Evolutionary conservation across 1,284 basidiomycete species (phyloP).

Genomic region (Boletus mariae): DNA sequence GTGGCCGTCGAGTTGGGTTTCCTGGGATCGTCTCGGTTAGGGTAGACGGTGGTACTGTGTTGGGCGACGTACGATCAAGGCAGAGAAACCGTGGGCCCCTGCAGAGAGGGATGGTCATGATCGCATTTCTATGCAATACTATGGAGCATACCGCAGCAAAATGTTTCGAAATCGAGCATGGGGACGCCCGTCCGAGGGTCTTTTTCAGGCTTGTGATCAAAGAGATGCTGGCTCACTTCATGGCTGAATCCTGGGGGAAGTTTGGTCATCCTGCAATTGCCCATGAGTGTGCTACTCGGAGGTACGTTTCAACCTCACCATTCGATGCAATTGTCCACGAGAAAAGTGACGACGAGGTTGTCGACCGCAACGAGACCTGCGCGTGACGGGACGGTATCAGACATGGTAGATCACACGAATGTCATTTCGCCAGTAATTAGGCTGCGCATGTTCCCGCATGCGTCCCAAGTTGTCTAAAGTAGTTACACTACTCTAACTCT

Average conservation of each 20-base stretch:
- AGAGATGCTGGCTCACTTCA: slow-evolving; percentile 64
- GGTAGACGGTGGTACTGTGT: neutral
- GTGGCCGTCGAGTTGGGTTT: slow-evolving; percentile 48
- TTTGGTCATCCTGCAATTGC: slow-evolving; percentile 61
- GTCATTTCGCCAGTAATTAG: neutral
- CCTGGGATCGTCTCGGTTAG: slow-evolving; percentile 33
- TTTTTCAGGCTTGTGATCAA: slow-evolving; percentile 43
- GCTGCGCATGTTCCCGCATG: slow-evolving; percentile 9
- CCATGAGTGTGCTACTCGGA: neutral
- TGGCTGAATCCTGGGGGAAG: slow-evolving; percentile 75
- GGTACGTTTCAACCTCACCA: slow-evolving; percentile 43
- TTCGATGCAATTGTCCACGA: slow-evolving; percentile 77
- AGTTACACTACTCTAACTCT: slow-evolving; percentile 1
- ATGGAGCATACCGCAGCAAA: slow-evolving; percentile 61
- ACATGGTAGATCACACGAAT: slow-evolving; percentile 7
- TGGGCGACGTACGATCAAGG: slow-evolving; percentile 56
- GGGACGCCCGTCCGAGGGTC: slow-evolving; percentile 61
- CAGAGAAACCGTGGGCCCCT: slow-evolving; percentile 82
- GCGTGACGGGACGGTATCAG: slow-evolving; percentile 7
- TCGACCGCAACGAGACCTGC: slow-evolving; percentile 39
- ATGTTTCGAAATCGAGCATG: slow-evolving; percentile 67
- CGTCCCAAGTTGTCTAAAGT: neutral
- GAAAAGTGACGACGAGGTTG: slow-evolving; percentile 56
- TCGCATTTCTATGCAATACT: neutral
- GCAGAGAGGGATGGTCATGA: slow-evolving; percentile 2